Base-by-base conservation (phyloP, 257 asterid genomes). In the Solanum rostratum region DNA sequence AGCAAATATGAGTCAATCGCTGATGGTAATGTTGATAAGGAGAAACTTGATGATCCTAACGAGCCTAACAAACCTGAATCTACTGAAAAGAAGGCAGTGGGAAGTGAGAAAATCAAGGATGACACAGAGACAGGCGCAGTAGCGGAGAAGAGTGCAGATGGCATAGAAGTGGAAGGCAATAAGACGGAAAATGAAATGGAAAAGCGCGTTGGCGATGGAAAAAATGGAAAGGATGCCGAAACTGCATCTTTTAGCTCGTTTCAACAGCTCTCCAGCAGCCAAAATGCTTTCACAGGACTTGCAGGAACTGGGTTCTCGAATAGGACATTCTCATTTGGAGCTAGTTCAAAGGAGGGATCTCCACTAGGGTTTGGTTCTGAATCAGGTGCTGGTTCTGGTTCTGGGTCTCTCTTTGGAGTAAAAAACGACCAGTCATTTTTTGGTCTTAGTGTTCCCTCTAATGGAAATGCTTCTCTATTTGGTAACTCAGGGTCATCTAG, bases 281-380 rank as follows among this genome's bases (percentile, higher is more conserved):
- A 91, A 87, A 96, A 94, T 83, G 98, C 99, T 79, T 96, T 96
- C 88, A 95, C 97, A 27, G 98, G 98, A 59, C 84, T 96, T 74
- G 78, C 96, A 50, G 98, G 98, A 83, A 89, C 98, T 24, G 99
- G 99, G 76, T 96, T 96, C 86, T 90, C 98, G 60, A 82, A 88
- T 76, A 82, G 96, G 29, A 76, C 93, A 18, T 96, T 96, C 90
- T 92, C 98, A 53, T 96, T 96, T 84, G 98, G 98, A 41, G 87
- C 94, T 73, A 70, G 88, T 83, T 54, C 89, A 20, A 92, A 91
- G 84, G 96, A 90, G 78, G 92, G 90, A 53, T 79, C 94, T 82
- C 59, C 89, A 30, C 30, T 46, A 50, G 89, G 87, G 18, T 84
- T 89, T 16, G 84, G 84, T 71, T 84, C 94, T 65, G 87, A 43